These are phyloP conservation scores for Alternaria consortialis DNA, from an alignment of 2,329 filamentous ascomycete genomes.

Conservation along the genomic window DNA sequence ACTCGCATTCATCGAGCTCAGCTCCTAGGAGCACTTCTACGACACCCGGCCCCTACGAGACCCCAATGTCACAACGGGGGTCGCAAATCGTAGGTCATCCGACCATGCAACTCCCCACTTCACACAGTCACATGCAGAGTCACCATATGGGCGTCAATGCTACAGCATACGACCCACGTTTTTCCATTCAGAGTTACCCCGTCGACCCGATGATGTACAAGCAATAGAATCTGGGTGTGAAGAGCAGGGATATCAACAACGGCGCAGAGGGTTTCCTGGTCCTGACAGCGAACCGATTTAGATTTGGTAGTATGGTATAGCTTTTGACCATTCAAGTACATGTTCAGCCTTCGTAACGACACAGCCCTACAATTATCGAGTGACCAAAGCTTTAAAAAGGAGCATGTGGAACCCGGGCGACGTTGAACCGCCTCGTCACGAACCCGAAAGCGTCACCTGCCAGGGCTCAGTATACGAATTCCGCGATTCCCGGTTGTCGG, in stretches of 20 bases:
- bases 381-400: slow-evolving; percentile 10
- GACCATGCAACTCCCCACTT: slow-evolving; percentile 36
- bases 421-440: slow-evolving; percentile 9
- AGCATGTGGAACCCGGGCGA: slow-evolving; percentile 10
- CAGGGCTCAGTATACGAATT: slow-evolving; percentile 5
- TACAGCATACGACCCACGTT: slow-evolving; percentile 46
- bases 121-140: slow-evolving; percentile 40
- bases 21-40: slow-evolving; percentile 44
- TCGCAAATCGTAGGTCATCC: slow-evolving; percentile 34
- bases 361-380: slow-evolving; percentile 11
- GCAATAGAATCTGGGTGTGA: slow-evolving; percentile 21
- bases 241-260: slow-evolving; percentile 8
- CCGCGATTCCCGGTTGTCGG: slow-evolving; percentile 10
- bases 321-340: slow-evolving; percentile 18
- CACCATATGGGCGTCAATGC: slow-evolving; percentile 44
- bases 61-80: slow-evolving; percentile 38
- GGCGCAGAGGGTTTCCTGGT: slow-evolving; percentile 3
- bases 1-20: slow-evolving; percentile 47
- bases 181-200: slow-evolving; percentile 43
- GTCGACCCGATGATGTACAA: slow-evolving; percentile 51
- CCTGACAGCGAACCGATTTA: slow-evolving; percentile 6
- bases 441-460: neutral
- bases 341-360: slow-evolving; percentile 9
- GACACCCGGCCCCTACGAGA: slow-evolving; percentile 46
- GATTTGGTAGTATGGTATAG: slow-evolving; percentile 22